phyloP scores from a whole-genome alignment of 2,329 filamentous ascomycete species.

The Pseudohalonectria lignicola region DNA sequence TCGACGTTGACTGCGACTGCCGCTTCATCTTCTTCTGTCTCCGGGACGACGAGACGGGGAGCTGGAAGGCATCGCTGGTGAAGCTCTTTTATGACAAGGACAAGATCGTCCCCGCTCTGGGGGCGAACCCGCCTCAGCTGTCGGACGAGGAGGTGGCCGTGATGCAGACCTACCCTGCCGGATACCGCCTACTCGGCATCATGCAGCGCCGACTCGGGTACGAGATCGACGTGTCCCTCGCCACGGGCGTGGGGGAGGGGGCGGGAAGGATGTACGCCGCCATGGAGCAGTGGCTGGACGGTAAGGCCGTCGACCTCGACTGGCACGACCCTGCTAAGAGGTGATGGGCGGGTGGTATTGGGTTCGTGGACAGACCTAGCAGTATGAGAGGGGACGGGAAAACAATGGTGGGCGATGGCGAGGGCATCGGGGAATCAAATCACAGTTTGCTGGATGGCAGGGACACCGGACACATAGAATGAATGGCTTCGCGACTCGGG shows the following conservation, averaged over 20 bases:
- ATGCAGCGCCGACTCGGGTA: slow-evolving; percentile 35
- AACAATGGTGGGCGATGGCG: too few species aligned
- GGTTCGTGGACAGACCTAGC: too few species aligned
- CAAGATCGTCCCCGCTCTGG: slow-evolving; percentile 33
- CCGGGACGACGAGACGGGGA: slow-evolving; percentile 12
- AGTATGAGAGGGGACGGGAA: too few species aligned
- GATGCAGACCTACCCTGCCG: slow-evolving; percentile 27
- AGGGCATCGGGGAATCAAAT: too few species aligned
- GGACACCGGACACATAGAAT: too few species aligned
- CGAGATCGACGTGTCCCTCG: slow-evolving; percentile 25
- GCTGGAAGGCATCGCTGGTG: slow-evolving; percentile 31
- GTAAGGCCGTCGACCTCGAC: slow-evolving; percentile 12
- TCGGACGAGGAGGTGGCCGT: slow-evolving; percentile 19
- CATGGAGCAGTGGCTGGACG: slow-evolving; percentile 28
- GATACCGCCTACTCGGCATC: slow-evolving; percentile 33
- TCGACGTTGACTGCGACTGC: slow-evolving; percentile 39
- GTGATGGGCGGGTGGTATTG: neutral
- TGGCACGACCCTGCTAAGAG: slow-evolving; percentile 3
- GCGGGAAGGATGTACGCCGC: slow-evolving; percentile 29
- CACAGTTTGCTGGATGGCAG: too few species aligned
- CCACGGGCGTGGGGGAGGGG: slow-evolving; percentile 22
- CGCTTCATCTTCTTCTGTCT: slow-evolving; percentile 37
- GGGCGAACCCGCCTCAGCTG: slow-evolving; percentile 25
- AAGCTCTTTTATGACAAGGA: slow-evolving; percentile 40
- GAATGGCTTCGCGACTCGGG: too few species aligned